Conservation (phyloP, 2,329 filamentous ascomycete genomes). For the Ceratocystis colombiana region DNA sequence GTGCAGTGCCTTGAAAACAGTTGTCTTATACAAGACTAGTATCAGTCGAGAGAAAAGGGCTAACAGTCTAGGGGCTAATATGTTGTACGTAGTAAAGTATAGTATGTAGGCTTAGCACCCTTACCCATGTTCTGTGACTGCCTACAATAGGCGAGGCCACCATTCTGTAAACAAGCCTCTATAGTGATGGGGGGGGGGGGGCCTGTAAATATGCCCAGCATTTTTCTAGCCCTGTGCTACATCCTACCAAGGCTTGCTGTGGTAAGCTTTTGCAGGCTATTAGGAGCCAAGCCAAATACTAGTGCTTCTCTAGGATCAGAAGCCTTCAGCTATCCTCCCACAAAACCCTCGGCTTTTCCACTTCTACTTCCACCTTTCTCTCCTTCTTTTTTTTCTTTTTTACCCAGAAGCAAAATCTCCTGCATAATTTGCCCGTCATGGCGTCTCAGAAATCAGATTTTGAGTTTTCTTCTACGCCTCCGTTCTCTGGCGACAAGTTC, state of each 20-base stretch:
- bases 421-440: slow-evolving; percentile 23
- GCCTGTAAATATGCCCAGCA: background rate
- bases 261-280: background rate
- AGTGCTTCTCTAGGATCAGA: slow-evolving; percentile 4
- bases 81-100: background rate
- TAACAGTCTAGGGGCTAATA: background rate
- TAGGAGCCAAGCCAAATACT: background rate
- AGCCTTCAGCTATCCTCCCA: slow-evolving; percentile 6
- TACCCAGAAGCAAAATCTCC: slow-evolving; percentile 9
- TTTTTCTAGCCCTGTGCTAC: background rate
- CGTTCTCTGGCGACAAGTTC: slow-evolving; percentile 45
- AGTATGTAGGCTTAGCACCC: background rate
- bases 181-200: no score
- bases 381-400: slow-evolving; percentile 13
- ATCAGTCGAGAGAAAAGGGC: background rate
- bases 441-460: slow-evolving; percentile 33
- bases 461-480: slow-evolving; percentile 38
- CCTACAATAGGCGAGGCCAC: background rate
- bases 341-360: slow-evolving; percentile 21
- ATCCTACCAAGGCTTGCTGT: background rate
- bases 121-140: background rate
- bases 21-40: no score
- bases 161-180: background rate
- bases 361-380: slow-evolving; percentile 9
- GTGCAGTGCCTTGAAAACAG: background rate